phyloP scores from a whole-genome alignment of 129 eudicot species.

The Arctium minus region DNA sequence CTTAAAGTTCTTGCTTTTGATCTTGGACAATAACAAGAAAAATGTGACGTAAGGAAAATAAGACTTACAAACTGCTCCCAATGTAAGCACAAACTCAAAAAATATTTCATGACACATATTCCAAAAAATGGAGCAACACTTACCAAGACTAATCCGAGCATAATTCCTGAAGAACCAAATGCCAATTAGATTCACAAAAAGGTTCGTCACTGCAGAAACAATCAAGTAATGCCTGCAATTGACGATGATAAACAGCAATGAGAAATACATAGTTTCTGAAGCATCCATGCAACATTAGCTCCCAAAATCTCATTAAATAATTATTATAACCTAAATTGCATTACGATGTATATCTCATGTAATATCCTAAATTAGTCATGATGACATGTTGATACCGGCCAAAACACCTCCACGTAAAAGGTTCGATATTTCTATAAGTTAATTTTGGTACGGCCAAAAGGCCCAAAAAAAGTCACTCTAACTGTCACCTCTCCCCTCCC shows the following conservation, averaged over 20 bases:
- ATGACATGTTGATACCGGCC: neutral
- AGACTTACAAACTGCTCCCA: neutral
- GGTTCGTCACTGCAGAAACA: conserved; percentile 80
- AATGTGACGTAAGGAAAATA: neutral
- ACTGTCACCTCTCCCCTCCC: too few relatives aligned
- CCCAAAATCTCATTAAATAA: neutral
- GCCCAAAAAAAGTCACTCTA: too few relatives aligned
- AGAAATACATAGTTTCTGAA: neutral
- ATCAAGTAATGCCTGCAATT: conserved; percentile 83
- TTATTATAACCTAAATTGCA: neutral
- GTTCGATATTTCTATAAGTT: neutral
- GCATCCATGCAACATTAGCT: neutral
- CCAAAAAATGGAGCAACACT: conserved; percentile 14
- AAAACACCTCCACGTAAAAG: too few relatives aligned
- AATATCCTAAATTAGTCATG: neutral
- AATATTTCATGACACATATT: neutral
- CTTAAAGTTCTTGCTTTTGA: neutral
- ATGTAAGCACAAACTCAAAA: neutral
- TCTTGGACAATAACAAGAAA: neutral
- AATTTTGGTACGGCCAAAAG: too few relatives aligned
- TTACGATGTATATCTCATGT: neutral
- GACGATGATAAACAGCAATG: conserved; percentile 7
- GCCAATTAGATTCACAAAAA: conserved; percentile 94
- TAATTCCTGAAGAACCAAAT: conserved; percentile 98
- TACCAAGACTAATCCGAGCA: conserved; percentile 88